A percentile compares a stretch with the other conserved stretches of the same genome.
Conservation (phyloP, 2,329 filamentous ascomycete species). For the Aspergillus texensis region DNA sequence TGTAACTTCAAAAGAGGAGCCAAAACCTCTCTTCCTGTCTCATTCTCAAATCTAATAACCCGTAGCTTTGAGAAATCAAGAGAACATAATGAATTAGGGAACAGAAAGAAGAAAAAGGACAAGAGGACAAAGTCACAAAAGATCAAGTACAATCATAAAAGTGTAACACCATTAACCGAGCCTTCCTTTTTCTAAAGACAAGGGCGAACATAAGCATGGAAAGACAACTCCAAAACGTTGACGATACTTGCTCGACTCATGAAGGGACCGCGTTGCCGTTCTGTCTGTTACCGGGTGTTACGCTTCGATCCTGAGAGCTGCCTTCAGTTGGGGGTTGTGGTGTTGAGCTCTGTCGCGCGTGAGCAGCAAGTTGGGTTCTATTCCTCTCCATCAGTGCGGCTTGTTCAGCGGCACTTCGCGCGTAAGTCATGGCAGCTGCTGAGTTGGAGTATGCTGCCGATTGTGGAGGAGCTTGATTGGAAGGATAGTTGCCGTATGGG, state of each 20-base stretch:
- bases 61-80: not conserved
- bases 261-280: constrained; percentile 34
- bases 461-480: constrained; percentile 33
- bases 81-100: constrained; percentile 7
- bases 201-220: constrained; percentile 17
- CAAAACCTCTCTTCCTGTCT: not conserved
- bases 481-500: constrained; percentile 31
- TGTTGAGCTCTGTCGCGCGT: constrained; percentile 36
- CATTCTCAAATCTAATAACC: constrained; percentile 9
- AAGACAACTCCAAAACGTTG: not conserved
- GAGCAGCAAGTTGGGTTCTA: constrained; percentile 39
- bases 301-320: constrained; percentile 38
- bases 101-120: constrained; percentile 19
- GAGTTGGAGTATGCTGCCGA: constrained; percentile 38
- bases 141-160: constrained; percentile 15
- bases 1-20: not conserved
- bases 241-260: constrained; percentile 16
- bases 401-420: constrained; percentile 44
- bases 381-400: constrained; percentile 42
- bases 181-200: constrained; percentile 9
- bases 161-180: constrained; percentile 9
- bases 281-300: constrained; percentile 36
- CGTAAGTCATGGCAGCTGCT: constrained; percentile 39
- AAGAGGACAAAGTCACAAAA: constrained; percentile 18
- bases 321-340: constrained; percentile 36